phyloP scores from a whole-genome alignment of 2,329 filamentous ascomycete genomes.

The Emmonsiellopsis sp. region DNA sequence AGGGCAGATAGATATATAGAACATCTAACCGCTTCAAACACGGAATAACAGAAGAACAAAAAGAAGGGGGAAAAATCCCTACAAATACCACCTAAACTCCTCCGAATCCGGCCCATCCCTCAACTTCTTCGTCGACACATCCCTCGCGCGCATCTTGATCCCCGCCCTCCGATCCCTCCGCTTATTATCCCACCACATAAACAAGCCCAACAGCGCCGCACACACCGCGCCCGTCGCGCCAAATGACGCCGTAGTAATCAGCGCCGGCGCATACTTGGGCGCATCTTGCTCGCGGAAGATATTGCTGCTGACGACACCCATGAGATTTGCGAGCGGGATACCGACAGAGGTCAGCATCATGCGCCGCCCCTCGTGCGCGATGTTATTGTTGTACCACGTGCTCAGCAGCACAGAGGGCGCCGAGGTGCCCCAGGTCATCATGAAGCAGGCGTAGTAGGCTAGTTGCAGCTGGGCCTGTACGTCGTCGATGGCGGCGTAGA shows the following conservation, averaged over 20 bases:
- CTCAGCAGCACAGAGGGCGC: conserved; percentile 63
- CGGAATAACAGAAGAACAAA: not conserved
- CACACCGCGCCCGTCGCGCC: conserved; percentile 51
- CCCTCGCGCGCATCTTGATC: conserved; percentile 44
- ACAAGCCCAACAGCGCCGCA: conserved; percentile 49
- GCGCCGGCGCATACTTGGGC: conserved; percentile 58
- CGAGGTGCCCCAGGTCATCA: conserved; percentile 75
- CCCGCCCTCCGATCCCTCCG: conserved; percentile 51
- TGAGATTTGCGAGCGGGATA: conserved; percentile 66
- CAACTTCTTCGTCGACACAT: conserved; percentile 49
- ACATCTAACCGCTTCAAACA: not conserved
- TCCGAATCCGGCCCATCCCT: conserved; percentile 45
- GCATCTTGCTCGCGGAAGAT: conserved; percentile 56
- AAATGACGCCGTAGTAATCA: conserved; percentile 56
- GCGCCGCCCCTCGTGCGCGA: conserved; percentile 65
- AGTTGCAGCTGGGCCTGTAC: conserved; percentile 49
- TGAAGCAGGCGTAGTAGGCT: conserved; percentile 68
- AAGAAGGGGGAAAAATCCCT: not conserved
- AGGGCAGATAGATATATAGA: not conserved
- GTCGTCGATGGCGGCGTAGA: conserved; percentile 62
- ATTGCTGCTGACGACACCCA: conserved; percentile 62
- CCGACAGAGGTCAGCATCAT: conserved; percentile 62
- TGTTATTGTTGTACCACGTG: conserved; percentile 74
- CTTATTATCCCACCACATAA: conserved; percentile 58
- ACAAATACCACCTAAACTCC: conserved; percentile 52